These are phyloP conservation scores for Xerocomus spinulosus DNA, from an alignment of 768 basidiomycete genomes.

Conservation along the genomic window DNA sequence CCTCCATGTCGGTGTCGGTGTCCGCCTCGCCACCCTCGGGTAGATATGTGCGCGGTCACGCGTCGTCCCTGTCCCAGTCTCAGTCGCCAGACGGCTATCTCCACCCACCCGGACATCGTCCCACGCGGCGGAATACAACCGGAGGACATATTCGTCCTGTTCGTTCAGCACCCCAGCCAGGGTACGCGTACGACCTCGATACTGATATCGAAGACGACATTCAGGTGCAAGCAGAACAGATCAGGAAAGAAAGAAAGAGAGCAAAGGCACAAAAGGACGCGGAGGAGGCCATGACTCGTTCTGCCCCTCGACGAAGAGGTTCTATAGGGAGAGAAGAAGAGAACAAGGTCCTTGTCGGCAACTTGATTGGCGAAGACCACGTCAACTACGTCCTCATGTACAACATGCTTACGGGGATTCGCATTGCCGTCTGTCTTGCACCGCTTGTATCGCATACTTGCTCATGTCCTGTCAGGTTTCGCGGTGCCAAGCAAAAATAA, in stretches of 20 bases:
- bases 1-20: constrained; percentile 16
- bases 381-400: constrained; percentile 99
- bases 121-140: constrained; percentile 66
- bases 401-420: constrained; percentile 99
- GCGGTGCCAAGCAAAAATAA: constrained; percentile 92
- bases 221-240: constrained; percentile 82
- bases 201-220: constrained; percentile 54
- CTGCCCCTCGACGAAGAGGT: constrained; percentile 20
- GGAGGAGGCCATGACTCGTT: constrained; percentile 50
- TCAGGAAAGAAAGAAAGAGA: constrained; percentile 77
- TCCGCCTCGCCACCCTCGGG: constrained; percentile 15
- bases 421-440: constrained; percentile 69
- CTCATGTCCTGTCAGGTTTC: constrained; percentile 60
- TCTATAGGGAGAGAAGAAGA: constrained; percentile 37
- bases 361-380: constrained; percentile 96
- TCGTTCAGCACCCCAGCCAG: constrained; percentile 30
- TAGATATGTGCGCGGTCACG: constrained; percentile 14
- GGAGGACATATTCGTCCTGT: constrained; percentile 42
- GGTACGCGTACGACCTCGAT: constrained; percentile 36
- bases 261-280: constrained; percentile 62
- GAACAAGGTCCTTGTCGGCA: constrained; percentile 74
- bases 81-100: constrained; percentile 44
- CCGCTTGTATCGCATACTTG: not conserved
- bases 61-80: constrained; percentile 22
- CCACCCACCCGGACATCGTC: constrained; percentile 46